Percentiles rank a stretch among this genome's conserved stretches.
These are phyloP conservation scores for Actinomortierella ambigua DNA, from an alignment of 371 early-diverging fungal genomes.

Conservation along the genomic window DNA sequence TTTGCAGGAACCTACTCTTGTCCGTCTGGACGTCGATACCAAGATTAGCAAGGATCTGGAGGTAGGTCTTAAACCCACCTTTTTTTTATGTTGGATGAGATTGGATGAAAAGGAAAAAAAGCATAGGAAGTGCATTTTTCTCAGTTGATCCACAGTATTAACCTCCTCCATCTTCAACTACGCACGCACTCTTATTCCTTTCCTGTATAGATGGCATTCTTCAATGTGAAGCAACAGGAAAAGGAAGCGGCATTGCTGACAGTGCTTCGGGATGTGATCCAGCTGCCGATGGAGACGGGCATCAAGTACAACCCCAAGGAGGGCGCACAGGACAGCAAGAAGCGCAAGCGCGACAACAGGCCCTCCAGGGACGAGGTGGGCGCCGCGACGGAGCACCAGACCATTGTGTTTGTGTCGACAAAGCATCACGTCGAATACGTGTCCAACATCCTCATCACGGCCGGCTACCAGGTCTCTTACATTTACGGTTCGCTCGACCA, in stretches of 20 bases:
- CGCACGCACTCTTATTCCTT: background rate
- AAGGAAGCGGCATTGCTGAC: slow-evolving; percentile 92
- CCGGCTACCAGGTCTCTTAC: slow-evolving; percentile 81
- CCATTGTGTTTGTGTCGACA: slow-evolving; percentile 93
- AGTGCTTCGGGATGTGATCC: slow-evolving; percentile 79
- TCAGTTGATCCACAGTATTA: too few relatives aligned
- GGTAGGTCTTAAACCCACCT: slow-evolving; percentile 47
- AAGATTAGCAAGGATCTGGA: slow-evolving; percentile 93
- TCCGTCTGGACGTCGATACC: slow-evolving; percentile 93
- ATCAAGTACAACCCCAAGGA: slow-evolving; percentile 36
- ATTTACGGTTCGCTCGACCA: slow-evolving; percentile 97
- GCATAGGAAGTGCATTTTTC: background rate
- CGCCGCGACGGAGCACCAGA: slow-evolving; percentile 62
- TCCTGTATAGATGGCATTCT: slow-evolving; percentile 76
- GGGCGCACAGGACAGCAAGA: slow-evolving; percentile 41
- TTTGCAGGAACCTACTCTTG: slow-evolving; percentile 88
- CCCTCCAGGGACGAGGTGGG: slow-evolving; percentile 46
- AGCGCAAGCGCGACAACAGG: slow-evolving; percentile 50
- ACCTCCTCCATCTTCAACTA: too few relatives aligned
- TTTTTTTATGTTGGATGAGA: too few relatives aligned
- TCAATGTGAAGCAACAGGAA: slow-evolving; percentile 78
- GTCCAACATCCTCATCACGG: slow-evolving; percentile 66
- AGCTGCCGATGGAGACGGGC: slow-evolving; percentile 59
- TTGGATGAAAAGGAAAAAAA: background rate
- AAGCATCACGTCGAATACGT: slow-evolving; percentile 98